phyloP scores from a whole-genome alignment of 805 yeast genomes.

The Blastobotrys chiropterorum region DNA sequence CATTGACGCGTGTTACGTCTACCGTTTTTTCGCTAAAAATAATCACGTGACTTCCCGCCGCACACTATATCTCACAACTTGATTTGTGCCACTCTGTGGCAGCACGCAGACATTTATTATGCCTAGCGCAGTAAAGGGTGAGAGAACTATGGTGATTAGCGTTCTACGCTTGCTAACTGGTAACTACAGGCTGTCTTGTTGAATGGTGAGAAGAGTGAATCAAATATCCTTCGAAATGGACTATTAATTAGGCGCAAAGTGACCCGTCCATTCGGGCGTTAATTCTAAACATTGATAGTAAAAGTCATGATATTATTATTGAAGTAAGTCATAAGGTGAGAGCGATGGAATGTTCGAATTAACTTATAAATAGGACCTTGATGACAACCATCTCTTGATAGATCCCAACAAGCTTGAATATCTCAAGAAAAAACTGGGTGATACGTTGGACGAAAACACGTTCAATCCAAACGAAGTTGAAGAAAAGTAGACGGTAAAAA shows the following conservation, averaged over 20 bases:
- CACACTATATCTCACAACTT: too few relatives aligned
- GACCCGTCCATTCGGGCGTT: constrained; percentile 92
- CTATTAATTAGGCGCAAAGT: constrained; percentile 30
- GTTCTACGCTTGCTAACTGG: neutral
- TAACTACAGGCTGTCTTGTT: constrained; percentile 29
- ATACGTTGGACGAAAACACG: constrained; percentile 71
- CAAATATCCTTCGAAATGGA: neutral
- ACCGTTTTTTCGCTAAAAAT: too few relatives aligned
- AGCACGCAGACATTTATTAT: too few relatives aligned
- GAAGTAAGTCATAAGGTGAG: constrained; percentile 33
- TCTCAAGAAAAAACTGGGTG: constrained; percentile 71
- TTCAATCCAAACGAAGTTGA: constrained; percentile 73
- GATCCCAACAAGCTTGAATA: constrained; percentile 69
- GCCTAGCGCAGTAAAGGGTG: constrained; percentile 54
- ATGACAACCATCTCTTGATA: constrained; percentile 82
- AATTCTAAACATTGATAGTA: constrained; percentile 74
- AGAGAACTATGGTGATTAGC: constrained; percentile 13
- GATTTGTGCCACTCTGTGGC: too few relatives aligned
- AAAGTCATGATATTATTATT: constrained; percentile 62
- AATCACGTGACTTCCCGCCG: neutral
- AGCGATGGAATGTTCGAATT: neutral
- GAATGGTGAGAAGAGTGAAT: constrained; percentile 22
- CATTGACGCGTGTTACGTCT: too few relatives aligned
- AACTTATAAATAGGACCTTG: constrained; percentile 54
- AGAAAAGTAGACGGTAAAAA: too few relatives aligned